Conservation (phyloP, 768 basidiomycete genomes). For the Collybiopsis confluens region DNA sequence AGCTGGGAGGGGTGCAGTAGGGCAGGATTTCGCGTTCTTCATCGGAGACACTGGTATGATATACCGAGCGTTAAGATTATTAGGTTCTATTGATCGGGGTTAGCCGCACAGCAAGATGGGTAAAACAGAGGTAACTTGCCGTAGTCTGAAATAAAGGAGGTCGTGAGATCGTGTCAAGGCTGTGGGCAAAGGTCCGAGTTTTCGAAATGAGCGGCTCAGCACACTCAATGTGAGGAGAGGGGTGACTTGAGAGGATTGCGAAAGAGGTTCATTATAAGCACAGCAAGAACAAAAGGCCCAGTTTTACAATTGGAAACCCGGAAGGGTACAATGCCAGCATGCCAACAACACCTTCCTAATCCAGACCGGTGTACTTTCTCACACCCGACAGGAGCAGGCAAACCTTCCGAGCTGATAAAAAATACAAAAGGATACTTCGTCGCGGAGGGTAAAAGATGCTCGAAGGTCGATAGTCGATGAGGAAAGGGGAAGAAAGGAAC, state of each 20-base stretch:
- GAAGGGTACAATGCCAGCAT: conserved; percentile 1
- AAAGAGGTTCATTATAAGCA: conserved; percentile 6
- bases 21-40: not conserved
- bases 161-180: not conserved
- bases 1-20: not conserved
- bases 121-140: conserved; percentile 1
- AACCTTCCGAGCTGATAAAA: not conserved
- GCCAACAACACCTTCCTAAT: conserved; percentile 7
- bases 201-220: not conserved
- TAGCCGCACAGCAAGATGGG: not conserved
- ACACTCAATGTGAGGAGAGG: not conserved
- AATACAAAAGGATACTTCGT: too few species aligned
- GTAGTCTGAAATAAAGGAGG: conserved; percentile 2
- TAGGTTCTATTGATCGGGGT: conserved; percentile 1
- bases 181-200: not conserved
- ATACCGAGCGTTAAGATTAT: not conserved
- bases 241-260: not conserved
- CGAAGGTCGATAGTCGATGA: too few species aligned
- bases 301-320: not conserved
- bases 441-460: too few species aligned
- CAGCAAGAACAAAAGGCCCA: conserved; percentile 1
- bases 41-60: not conserved
- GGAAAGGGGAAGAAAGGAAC: too few species aligned
- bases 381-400: not conserved
- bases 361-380: not conserved